Conservation (phyloP, 2,329 filamentous ascomycete genomes). For the Diaporthe helianthi region DNA sequence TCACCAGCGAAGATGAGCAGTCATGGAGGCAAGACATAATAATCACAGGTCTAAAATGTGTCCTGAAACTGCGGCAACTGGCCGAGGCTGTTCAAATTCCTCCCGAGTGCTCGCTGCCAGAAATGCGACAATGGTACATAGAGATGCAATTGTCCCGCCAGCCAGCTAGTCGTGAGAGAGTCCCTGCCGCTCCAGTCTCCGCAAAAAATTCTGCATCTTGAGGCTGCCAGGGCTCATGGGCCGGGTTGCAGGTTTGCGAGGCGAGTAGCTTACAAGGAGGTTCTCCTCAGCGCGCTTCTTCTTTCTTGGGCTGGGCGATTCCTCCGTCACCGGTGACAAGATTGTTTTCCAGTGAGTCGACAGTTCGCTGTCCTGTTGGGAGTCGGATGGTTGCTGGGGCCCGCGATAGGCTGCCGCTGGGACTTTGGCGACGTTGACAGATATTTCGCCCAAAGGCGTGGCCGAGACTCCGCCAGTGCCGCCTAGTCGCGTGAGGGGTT, state of each 20-base stretch:
- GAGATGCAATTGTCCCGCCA: conserved; percentile 17
- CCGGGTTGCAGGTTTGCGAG: neutral
- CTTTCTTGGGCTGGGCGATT: conserved; percentile 30
- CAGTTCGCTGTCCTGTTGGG: conserved; percentile 2
- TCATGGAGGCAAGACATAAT: conserved; percentile 24
- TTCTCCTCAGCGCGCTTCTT: conserved; percentile 15
- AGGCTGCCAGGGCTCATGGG: conserved; percentile 33
- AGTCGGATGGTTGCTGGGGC: conserved; percentile 13
- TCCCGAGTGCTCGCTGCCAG: conserved; percentile 12
- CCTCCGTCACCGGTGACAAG: conserved; percentile 34
- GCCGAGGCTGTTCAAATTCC: neutral
- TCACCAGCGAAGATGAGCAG: conserved; percentile 31
- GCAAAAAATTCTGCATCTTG: conserved; percentile 34
- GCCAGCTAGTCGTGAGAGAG: conserved; percentile 33
- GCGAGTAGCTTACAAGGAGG: conserved; percentile 8
- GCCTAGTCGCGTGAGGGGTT: neutral
- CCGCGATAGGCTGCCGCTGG: conserved; percentile 18
- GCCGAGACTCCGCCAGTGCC: neutral
- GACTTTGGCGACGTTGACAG: conserved; percentile 32
- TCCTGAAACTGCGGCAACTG: conserved; percentile 3
- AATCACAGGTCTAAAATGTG: conserved; percentile 25
- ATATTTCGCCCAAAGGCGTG: conserved; percentile 32
- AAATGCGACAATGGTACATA: conserved; percentile 19
- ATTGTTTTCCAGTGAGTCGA: conserved; percentile 27
- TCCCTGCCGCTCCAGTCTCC: conserved; percentile 32